Evolutionary conservation across 768 basidiomycete species (phyloP).

Genomic region (Suillus alpinus): DNA sequence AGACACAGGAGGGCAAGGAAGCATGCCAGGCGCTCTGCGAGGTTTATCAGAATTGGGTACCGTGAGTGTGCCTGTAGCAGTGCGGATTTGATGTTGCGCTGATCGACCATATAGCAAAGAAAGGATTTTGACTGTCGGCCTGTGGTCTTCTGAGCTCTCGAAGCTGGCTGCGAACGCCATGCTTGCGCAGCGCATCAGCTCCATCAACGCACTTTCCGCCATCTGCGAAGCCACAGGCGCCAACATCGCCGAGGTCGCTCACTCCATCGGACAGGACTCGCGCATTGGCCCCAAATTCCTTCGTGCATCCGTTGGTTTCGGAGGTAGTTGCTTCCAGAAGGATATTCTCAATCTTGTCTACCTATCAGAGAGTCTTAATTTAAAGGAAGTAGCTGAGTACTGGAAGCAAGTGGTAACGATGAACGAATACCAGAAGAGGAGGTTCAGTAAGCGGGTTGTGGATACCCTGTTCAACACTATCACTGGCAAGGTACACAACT

Average conservation of each 20-base stretch:
- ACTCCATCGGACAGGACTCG: constrained; percentile 90
- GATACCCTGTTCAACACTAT: constrained; percentile 99
- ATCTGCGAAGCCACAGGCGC: constrained; percentile 99
- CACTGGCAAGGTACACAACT: constrained; percentile 75
- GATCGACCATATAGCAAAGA: constrained; percentile 45
- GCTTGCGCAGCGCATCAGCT: constrained; percentile 98
- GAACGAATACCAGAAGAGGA: constrained; percentile 97
- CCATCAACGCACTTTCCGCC: constrained; percentile 95
- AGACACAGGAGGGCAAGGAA: constrained; percentile 78
- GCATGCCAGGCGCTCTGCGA: constrained; percentile 74
- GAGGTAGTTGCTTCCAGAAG: constrained; percentile 99
- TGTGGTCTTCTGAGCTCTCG: constrained; percentile 98
- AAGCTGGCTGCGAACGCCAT: constrained; percentile 99
- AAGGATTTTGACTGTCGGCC: constrained; percentile 87
- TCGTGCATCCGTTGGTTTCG: constrained; percentile 93
- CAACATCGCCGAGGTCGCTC: constrained; percentile 95
- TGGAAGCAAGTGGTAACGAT: constrained; percentile 97
- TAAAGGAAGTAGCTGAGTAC: constrained; percentile 96
- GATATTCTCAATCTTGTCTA: constrained; percentile 99
- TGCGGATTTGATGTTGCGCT: constrained; percentile 6
- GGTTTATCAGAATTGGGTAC: constrained; percentile 97
- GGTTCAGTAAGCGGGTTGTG: constrained; percentile 95
- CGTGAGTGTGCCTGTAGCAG: constrained; percentile 49
- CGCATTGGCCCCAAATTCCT: constrained; percentile 96
- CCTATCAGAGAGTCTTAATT: constrained; percentile 88